Percentiles rank a stretch among this genome's conserved stretches.
phyloP scores from a whole-genome alignment of 805 yeast genomes.

The Barnettozyma wickerhamii region DNA sequence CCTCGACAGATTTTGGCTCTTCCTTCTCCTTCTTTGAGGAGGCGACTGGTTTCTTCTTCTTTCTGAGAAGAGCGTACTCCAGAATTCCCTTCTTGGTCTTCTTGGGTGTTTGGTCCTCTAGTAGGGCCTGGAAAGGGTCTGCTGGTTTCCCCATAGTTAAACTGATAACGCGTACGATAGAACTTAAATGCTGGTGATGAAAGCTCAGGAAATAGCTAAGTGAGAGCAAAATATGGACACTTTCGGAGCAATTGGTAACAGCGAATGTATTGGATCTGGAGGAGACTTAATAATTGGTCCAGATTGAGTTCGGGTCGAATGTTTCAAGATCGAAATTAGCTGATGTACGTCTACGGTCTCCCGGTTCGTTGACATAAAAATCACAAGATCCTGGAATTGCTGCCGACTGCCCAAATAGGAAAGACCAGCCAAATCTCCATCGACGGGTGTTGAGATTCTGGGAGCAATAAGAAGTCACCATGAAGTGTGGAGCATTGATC shows the following conservation, averaged over 20 bases:
- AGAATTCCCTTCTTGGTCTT: conserved; percentile 9
- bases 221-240: too few species aligned
- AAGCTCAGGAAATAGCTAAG: too few species aligned
- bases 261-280: not conserved
- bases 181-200: too few species aligned
- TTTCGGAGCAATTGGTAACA: too few species aligned
- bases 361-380: not conserved
- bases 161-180: not conserved
- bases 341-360: too few species aligned
- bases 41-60: too few species aligned
- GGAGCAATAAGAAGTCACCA: too few species aligned
- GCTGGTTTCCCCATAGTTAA: not conserved
- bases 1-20: too few species aligned
- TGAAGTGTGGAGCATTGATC: too few species aligned
- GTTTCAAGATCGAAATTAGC: too few species aligned
- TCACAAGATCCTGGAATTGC: not conserved
- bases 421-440: not conserved
- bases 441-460: too few species aligned
- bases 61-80: conserved; percentile 7
- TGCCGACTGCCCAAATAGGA: not conserved
- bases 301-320: not conserved
- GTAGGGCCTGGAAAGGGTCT: not conserved
- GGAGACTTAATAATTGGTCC: not conserved
- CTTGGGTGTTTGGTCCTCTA: not conserved
- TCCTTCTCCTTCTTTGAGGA: too few species aligned